A percentile compares a stretch with the other conserved stretches of the same genome.
Conservation (phyloP, 352 stramenopile species). For the Phytopythium vexans region DNA sequence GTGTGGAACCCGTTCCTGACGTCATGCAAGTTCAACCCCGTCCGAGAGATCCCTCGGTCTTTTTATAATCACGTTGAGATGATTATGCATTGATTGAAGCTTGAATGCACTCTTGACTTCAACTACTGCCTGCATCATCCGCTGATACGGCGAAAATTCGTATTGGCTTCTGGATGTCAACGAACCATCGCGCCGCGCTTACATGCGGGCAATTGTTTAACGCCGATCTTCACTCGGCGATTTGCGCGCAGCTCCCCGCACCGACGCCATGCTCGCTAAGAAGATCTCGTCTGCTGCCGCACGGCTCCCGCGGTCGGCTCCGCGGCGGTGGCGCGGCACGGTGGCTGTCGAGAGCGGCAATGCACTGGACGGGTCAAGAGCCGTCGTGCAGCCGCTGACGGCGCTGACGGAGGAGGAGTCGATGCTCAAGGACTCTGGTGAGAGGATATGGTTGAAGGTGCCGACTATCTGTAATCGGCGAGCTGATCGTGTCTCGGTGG, state of each 20-base stretch:
- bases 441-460: slow-evolving; percentile 6
- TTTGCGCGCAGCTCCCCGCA: no score
- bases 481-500: background rate
- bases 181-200: no score
- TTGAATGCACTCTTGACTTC: background rate
- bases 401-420: slow-evolving; percentile 71
- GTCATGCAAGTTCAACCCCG: background rate
- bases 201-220: no score
- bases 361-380: slow-evolving; percentile 2
- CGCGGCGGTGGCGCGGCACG: slow-evolving; percentile 3
- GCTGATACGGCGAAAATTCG: no score
- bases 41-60: no score
- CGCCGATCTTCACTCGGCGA: no score
- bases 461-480: slow-evolving; percentile 62
- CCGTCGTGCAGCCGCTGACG: slow-evolving; percentile 37
- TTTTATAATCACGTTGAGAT: background rate
- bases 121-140: no score
- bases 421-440: slow-evolving; percentile 84
- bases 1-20: slow-evolving; percentile 6
- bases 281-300: no score
- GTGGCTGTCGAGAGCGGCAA: slow-evolving; percentile 4
- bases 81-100: background rate
- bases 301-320: no score
- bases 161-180: no score
- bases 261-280: no score